Conservation (phyloP, 306 rosid genomes). For the Lotus japonicus region DNA sequence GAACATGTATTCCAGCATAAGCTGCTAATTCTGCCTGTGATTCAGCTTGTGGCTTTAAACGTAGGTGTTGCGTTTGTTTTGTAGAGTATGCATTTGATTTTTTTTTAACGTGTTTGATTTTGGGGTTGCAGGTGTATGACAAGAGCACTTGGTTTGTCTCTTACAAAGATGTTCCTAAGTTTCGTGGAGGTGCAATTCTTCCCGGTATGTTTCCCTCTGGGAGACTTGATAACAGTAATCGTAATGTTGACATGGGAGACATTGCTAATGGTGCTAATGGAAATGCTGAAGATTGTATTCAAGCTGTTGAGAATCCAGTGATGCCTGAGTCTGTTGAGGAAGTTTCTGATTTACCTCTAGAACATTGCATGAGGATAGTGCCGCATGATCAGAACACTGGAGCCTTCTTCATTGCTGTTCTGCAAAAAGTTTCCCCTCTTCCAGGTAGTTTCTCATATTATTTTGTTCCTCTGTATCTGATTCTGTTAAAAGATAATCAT, state of each 20-base stretch:
- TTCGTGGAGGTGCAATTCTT: slow-evolving; percentile 45
- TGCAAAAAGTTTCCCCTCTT: slow-evolving; percentile 66
- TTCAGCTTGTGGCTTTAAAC: background rate
- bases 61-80: background rate
- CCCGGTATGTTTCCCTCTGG: slow-evolving; percentile 95
- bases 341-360: slow-evolving; percentile 67
- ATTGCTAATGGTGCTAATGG: slow-evolving; percentile 29
- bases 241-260: slow-evolving; percentile 31
- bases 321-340: slow-evolving; percentile 41
- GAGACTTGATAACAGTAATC: slow-evolving; percentile 25
- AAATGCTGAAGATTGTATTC: slow-evolving; percentile 36
- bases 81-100: background rate
- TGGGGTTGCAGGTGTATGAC: slow-evolving; percentile 67
- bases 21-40: background rate
- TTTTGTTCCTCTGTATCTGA: background rate
- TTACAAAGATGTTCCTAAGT: slow-evolving; percentile 59
- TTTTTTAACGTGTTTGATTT: background rate
- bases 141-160: slow-evolving; percentile 71
- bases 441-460: slow-evolving; percentile 50
- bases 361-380: slow-evolving; percentile 80
- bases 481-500: background rate
- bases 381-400: slow-evolving; percentile 99
- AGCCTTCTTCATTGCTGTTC: slow-evolving; percentile 92
- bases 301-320: slow-evolving; percentile 28
- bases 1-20: slow-evolving; percentile 1